Conservation (phyloP, 2,329 filamentous ascomycete species). For the Cercospora zeae-maydis region DNA sequence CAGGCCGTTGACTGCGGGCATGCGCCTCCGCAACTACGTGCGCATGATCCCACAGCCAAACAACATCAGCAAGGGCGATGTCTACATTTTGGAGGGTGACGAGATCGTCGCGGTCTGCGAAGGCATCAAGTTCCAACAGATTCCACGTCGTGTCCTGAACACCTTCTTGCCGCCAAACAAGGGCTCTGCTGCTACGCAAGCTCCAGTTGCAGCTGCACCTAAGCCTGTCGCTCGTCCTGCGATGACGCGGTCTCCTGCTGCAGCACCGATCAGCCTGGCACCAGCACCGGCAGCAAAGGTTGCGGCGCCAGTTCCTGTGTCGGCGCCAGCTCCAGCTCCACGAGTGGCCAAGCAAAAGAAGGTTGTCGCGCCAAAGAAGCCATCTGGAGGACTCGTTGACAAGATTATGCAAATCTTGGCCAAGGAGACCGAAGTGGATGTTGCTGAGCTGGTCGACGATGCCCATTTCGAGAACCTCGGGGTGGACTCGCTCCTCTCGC, state of each 20-base stretch:
- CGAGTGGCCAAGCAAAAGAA: constrained; percentile 52
- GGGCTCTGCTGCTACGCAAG: constrained; percentile 32
- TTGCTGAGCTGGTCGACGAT: constrained; percentile 57
- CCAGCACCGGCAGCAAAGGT: constrained; percentile 25
- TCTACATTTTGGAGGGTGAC: constrained; percentile 58
- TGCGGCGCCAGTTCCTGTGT: constrained; percentile 32
- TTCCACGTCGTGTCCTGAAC: constrained; percentile 64
- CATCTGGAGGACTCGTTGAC: constrained; percentile 47
- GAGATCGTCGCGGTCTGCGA: constrained; percentile 57
- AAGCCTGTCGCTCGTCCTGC: constrained; percentile 5
- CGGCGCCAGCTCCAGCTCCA: constrained; percentile 25
- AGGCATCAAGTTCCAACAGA: constrained; percentile 64
- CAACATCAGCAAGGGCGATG: constrained; percentile 57
- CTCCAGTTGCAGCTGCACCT: constrained; percentile 35
- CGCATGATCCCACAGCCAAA: constrained; percentile 57
- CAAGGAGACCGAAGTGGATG: constrained; percentile 60
- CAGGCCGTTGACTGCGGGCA: constrained; percentile 43
- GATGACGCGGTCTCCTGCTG: constrained; percentile 37
- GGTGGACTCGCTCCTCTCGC: constrained; percentile 59
- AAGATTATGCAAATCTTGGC: constrained; percentile 64
- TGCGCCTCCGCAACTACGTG: constrained; percentile 58
- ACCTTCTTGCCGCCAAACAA: constrained; percentile 62
- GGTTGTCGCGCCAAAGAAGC: constrained; percentile 51
- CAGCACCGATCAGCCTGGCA: constrained; percentile 32
- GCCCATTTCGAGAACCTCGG: constrained; percentile 60